Evolutionary conservation across 139 green algal genomes (phyloP), one percentile per base, ranked within the genome.

Genomic region (Microglena sp.): DNA sequence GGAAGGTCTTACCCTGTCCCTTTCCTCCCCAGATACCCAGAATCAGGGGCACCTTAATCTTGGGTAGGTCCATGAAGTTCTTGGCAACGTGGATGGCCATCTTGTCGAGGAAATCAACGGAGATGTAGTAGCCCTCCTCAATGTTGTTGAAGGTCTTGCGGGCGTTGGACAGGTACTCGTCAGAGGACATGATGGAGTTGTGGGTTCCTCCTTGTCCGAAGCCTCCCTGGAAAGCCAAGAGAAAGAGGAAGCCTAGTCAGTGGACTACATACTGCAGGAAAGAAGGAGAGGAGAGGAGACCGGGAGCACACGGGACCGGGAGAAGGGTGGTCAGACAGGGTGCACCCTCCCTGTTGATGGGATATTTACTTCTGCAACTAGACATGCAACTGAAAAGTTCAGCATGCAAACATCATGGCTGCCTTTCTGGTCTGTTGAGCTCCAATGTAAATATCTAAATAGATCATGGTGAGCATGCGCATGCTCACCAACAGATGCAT

Each of bases 21-120:
- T 99, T 99, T 68, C 94, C 94, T 76, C 93, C 93, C 93, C 93
- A 98, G 77, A 99, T 92, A 62, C 93, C 93, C 66, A 98, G 79
- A 73, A 98, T 98, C 34, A 98, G 87, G 55, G 92, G 92, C 26
- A 95, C 86, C 89, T 92, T 92, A 78, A 89, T 87, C 74, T 87
- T 90, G 45, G 89, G 89, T 50, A 95, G 78, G 68, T 94, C 84
- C 71, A 97, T 86, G 84, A 93, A 96, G 90, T 97, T 98, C 88
- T 98, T 98, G 66, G 91, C 89, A 11, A 98, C 69, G 83, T 98
- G 93, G 68, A 96, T 87, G 54, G 82, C 82, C 70, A 95, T 80
- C 77, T 98, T 98, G 87, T 99, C 94, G 73, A 99, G 75, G 86
- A 98, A 99, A 30, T 89, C 68, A 18, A 88, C 88, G 29, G 91